phyloP scores from a whole-genome alignment of 1,284 basidiomycete species.

The Papiliotrema nemorosa region DNA sequence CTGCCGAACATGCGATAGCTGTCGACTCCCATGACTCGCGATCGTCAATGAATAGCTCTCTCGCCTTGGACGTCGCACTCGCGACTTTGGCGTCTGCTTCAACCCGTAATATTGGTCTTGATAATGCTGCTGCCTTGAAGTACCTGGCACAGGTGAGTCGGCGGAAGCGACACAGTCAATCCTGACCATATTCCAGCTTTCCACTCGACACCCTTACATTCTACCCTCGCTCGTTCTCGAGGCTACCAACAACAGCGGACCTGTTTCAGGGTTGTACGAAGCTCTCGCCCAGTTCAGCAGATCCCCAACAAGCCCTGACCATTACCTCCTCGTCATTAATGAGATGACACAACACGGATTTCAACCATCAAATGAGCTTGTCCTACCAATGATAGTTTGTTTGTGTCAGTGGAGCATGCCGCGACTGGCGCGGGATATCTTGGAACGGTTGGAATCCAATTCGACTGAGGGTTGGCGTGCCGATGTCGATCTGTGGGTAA shows the following conservation, averaged over 20 bases:
- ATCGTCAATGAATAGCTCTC: no score
- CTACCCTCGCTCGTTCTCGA: constrained; percentile 27
- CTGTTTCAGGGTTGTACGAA: constrained; percentile 16
- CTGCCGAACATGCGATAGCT: no score
- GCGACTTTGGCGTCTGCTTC: no score
- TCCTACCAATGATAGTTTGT: constrained; percentile 9
- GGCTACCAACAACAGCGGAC: constrained; percentile 10
- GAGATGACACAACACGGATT: constrained; percentile 33
- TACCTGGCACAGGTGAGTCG: no score
- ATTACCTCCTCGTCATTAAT: constrained; percentile 23
- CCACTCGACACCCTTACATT: constrained; percentile 24
- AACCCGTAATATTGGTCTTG: no score
- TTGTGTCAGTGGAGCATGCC: constrained; percentile 32
- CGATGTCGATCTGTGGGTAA: constrained; percentile 25
- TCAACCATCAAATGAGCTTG: constrained; percentile 7
- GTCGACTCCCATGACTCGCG: no score
- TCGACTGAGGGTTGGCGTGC: constrained; percentile 4
- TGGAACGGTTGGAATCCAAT: constrained; percentile 17
- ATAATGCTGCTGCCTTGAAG: no score
- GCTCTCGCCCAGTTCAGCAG: constrained; percentile 19
- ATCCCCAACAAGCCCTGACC: constrained; percentile 20
- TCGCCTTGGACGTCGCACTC: no score
- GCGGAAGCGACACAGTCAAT: no score
- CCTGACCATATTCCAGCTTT: constrained; percentile 1
- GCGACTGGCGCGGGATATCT: constrained; percentile 34